Conservation (phyloP, 352 stramenopile species). For the Phytophthora colocasiae region DNA sequence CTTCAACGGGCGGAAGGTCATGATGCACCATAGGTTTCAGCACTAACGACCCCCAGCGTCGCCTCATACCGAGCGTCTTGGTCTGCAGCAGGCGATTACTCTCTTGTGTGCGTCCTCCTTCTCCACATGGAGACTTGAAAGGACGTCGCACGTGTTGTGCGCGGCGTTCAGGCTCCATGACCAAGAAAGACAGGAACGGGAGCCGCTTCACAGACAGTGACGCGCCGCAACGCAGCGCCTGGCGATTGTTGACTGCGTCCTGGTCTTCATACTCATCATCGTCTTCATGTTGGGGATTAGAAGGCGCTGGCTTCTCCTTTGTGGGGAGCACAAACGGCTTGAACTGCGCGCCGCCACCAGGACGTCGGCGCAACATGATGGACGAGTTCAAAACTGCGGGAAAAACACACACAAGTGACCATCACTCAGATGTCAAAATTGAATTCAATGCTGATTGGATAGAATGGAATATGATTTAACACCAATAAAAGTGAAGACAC, state of each 20-base stretch:
- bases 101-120: conserved; percentile 61
- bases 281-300: conserved; percentile 5
- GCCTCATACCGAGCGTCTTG: conserved; percentile 87
- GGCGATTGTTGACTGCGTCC: conserved; percentile 53
- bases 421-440: conserved; percentile 22
- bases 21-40: conserved; percentile 71
- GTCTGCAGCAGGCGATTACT: conserved; percentile 80
- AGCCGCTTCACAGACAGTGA: conserved; percentile 78
- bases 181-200: conserved; percentile 85
- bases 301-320: conserved; percentile 37
- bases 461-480: conserved; percentile 3
- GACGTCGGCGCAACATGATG: conserved; percentile 52
- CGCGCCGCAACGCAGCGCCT: conserved; percentile 54
- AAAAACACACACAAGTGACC: conserved; percentile 19
- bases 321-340: conserved; percentile 83
- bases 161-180: conserved; percentile 62
- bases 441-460: conserved; percentile 15
- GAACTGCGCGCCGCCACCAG: conserved; percentile 48
- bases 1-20: conserved; percentile 62
- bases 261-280: conserved; percentile 47
- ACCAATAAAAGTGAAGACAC: conserved; percentile 8
- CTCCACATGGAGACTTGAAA: conserved; percentile 84
- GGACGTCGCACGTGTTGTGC: conserved; percentile 63
- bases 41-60: conserved; percentile 57
- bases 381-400: conserved; percentile 22